Evolutionary conservation across 441 rosid genomes (phyloP).

Genomic region (Raphanus hybrid): DNA sequence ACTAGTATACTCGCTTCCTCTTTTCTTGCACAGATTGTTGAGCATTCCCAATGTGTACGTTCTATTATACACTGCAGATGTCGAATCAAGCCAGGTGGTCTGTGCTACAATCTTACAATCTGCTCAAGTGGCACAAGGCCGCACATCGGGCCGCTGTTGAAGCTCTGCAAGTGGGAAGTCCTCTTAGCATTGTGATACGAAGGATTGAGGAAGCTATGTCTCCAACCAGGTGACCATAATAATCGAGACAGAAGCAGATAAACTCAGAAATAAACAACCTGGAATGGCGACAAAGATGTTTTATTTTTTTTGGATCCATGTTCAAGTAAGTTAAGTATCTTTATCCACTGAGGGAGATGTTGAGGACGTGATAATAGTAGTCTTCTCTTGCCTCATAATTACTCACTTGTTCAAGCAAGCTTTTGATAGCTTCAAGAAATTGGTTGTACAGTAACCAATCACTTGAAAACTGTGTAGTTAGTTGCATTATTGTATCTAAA

Average conservation of each 20-base stretch:
- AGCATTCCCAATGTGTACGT: neutral
- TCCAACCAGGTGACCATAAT: conserved; percentile 42
- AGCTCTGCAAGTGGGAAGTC: conserved; percentile 81
- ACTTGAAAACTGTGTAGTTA: conserved; percentile 28
- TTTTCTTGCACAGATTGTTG: conserved; percentile 15
- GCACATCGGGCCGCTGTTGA: conserved; percentile 82
- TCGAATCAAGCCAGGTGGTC: conserved; percentile 97
- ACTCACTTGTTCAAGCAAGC: conserved; percentile 9
- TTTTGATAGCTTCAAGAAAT: conserved; percentile 18
- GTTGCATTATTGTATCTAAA: conserved; percentile 11
- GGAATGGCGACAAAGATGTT: conserved; percentile 13
- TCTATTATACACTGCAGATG: conserved; percentile 55
- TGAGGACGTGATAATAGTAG: neutral
- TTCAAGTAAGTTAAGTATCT: conserved; percentile 27
- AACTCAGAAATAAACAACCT: conserved; percentile 6
- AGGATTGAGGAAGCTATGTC: conserved; percentile 81
- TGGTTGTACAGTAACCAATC: conserved; percentile 15
- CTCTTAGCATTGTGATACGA: conserved; percentile 76
- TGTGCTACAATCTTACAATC: conserved; percentile 82
- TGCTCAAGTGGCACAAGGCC: conserved; percentile 83
- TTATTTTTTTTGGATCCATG: conserved; percentile 31
- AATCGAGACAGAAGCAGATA: conserved; percentile 1
- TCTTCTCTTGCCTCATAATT: conserved; percentile 3
- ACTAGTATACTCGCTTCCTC: conserved; percentile 12
- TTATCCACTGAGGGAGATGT: conserved; percentile 9